Evolutionary conservation across 2,329 filamentous ascomycete genomes (phyloP).

Genomic region (Davidsoniella australis): DNA sequence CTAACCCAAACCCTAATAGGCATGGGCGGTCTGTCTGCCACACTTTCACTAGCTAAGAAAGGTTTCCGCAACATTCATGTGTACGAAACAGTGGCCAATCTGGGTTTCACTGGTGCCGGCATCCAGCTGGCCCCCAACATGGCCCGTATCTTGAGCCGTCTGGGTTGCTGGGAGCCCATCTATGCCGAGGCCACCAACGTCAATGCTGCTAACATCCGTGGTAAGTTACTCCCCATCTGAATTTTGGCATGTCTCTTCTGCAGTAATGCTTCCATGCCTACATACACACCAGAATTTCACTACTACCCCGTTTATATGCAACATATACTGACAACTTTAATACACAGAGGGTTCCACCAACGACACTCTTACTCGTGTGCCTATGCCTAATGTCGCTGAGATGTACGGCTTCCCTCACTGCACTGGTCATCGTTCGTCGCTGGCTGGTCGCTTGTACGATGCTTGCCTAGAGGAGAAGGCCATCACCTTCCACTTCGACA

Average conservation of each 20-base stretch:
- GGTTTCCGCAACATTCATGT: conserved; percentile 60
- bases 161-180: conserved; percentile 59
- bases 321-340: neutral
- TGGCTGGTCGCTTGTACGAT: conserved; percentile 52
- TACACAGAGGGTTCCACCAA: conserved; percentile 46
- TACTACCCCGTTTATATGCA: neutral
- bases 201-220: conserved; percentile 53
- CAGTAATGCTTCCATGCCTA: too few relatives aligned
- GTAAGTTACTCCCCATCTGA: conserved; percentile 22
- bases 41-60: conserved; percentile 56
- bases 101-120: conserved; percentile 71
- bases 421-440: conserved; percentile 58
- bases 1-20: conserved; percentile 26
- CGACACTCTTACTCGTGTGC: conserved; percentile 51
- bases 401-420: conserved; percentile 64
- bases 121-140: conserved; percentile 77
- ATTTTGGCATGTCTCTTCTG: neutral
- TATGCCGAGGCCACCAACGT: conserved; percentile 54
- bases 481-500: conserved; percentile 54
- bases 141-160: conserved; percentile 53
- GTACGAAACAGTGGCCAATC: conserved; percentile 53
- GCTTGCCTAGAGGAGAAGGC: conserved; percentile 46
- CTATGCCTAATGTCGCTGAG: conserved; percentile 47
- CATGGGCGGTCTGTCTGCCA: conserved; percentile 61
- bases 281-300: neutral